Conservation (phyloP, 495 filamentous ascomycete genomes). For the Aspergillus sclerotiicarbonarius region DNA sequence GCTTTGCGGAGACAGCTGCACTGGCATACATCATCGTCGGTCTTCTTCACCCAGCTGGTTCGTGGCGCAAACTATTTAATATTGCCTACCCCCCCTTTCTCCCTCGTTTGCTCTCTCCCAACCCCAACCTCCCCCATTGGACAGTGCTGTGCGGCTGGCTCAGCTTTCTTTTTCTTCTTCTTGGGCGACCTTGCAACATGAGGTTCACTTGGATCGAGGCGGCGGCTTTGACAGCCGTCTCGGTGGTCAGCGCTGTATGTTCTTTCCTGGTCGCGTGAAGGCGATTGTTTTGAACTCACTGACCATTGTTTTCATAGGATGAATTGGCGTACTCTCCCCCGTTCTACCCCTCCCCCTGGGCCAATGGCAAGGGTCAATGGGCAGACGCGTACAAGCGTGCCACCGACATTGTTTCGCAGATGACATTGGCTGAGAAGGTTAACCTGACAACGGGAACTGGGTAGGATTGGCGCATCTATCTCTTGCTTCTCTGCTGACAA, state of each 20-base stretch:
- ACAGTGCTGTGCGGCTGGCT: neutral
- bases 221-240: conserved; percentile 33
- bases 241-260: conserved; percentile 39
- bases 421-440: conserved; percentile 88
- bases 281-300: neutral
- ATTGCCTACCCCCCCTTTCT: neutral
- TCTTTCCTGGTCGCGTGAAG: neutral
- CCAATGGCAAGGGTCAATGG: conserved; percentile 69
- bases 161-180: neutral
- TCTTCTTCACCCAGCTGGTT: neutral
- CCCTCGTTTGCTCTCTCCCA: neutral
- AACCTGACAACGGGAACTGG: conserved; percentile 88
- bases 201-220: conserved; percentile 41
- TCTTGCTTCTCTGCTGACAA: conserved; percentile 1
- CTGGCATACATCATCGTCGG: neutral
- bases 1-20: neutral
- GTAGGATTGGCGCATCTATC: conserved; percentile 29
- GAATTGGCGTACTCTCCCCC: conserved; percentile 54
- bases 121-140: neutral
- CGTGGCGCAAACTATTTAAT: neutral
- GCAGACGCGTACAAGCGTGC: conserved; percentile 74
- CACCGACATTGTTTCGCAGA: conserved; percentile 71
- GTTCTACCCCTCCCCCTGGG: conserved; percentile 83
- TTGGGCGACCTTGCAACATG: conserved; percentile 28
- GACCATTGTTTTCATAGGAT: conserved; percentile 20